Conservation (phyloP, 352 stramenopile genomes). For the Globisporangium carolinianum region DNA sequence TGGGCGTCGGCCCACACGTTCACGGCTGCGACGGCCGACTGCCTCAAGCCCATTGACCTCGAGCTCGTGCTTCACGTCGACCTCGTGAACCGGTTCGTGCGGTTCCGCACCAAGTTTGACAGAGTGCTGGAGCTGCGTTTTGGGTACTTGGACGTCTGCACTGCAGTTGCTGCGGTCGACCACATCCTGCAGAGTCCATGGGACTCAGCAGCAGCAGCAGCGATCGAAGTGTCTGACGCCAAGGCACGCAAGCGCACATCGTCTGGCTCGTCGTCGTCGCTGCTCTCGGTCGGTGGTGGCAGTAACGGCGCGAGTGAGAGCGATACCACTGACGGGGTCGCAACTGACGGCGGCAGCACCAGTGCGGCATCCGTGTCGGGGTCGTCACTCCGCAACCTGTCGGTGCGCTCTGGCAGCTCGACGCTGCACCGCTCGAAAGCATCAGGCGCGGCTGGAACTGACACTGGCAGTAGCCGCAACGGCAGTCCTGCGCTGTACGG, state of each 20-base stretch:
- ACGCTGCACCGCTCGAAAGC: neutral
- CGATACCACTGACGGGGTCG: conserved; percentile 1
- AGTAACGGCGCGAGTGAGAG: conserved; percentile 18
- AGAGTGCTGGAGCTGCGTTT: conserved; percentile 76
- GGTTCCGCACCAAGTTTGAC: conserved; percentile 65
- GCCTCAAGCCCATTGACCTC: conserved; percentile 70
- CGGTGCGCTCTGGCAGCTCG: conserved; percentile 4
- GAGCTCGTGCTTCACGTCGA: conserved; percentile 68
- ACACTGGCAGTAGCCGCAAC: conserved; percentile 6
- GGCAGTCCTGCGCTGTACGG: conserved; percentile 52
- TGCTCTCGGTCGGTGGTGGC: conserved; percentile 24
- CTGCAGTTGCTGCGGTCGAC: conserved; percentile 50
- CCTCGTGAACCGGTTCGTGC: conserved; percentile 48
- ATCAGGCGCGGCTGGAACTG: no score
- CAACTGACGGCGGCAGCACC: conserved; percentile 19
- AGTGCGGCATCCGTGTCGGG: conserved; percentile 16
- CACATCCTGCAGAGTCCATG: conserved; percentile 39
- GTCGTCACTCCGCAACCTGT: conserved; percentile 17
- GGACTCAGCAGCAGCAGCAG: neutral
- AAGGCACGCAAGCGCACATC: conserved; percentile 26
- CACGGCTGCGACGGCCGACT: conserved; percentile 47
- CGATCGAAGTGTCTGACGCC: neutral
- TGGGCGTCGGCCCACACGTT: conserved; percentile 33
- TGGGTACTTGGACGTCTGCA: conserved; percentile 79
- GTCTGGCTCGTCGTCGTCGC: conserved; percentile 48